Base-by-base conservation (phyloP, 2,329 filamentous ascomycete species). In the Parasarocladium wereldwijsianum region DNA sequence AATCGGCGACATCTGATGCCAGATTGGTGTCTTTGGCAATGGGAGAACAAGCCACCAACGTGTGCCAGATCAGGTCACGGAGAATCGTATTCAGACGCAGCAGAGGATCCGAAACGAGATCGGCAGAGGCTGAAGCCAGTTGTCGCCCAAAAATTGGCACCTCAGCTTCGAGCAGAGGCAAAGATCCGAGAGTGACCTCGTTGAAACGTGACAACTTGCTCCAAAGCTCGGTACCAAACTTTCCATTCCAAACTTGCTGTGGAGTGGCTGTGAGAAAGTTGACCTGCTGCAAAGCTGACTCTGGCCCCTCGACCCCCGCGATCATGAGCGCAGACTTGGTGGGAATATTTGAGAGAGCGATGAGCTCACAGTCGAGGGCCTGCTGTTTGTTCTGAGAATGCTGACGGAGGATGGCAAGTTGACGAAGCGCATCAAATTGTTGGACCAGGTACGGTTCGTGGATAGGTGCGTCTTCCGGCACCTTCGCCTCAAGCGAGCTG, bases 81-180 rank as follows among this genome's bases (percentile, higher is more conserved):
- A 79, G 50, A 6, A 65, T 43, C 8, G 52, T 41, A 36, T 62
- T 62, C 12, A 77, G 53, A 24, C 61, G 54, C 8, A 44, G 41
- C 4, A 70, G 40, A 3, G 70, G 62, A 40, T 73, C 62, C 10
- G 55, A 46, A 4, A 58, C 49, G 24, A 77, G 49, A 16, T 67
- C 51, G 18, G 52, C 43, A 32, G 62, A 63, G 34, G 69, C 58
- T 20, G 51, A 45, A 27, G 64, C 52, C 16, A 79, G 41, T 33
- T 70, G 63, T 25, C 60, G 59, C 8, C 69, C 70, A 35, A 81
- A 54, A 3, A 66, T 55, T 7, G 72, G 70, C 29, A 81, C 52
- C 43, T 84, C 78, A 2, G 60, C 56, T 47, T 80, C 73, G 1
- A 84, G 57, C 12, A 77, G 58, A 25, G 66, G 60, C 27, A 84